Percentiles rank a stretch among this genome's conserved stretches.
Conservation (phyloP, 1,284 basidiomycete species). For the Boletellus sp. region DNA sequence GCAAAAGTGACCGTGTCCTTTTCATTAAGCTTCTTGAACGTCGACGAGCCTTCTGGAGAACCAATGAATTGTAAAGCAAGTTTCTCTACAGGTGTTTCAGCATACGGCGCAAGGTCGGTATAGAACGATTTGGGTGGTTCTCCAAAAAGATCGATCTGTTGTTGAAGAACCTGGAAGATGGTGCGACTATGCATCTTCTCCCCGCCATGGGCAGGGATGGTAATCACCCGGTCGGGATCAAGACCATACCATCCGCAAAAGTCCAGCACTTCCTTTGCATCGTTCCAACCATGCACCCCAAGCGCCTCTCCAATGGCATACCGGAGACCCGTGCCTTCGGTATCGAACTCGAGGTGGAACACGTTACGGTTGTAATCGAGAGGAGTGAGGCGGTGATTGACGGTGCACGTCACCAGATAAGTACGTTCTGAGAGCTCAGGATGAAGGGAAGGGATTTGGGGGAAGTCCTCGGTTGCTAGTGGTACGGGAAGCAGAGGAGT, state of each 20-base stretch:
- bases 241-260: slow-evolving; percentile 94
- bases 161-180: slow-evolving; percentile 93
- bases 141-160: slow-evolving; percentile 95
- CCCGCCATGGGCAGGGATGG: slow-evolving; percentile 68
- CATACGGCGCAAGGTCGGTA: slow-evolving; percentile 79
- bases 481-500: slow-evolving; percentile 43
- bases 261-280: slow-evolving; percentile 81
- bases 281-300: slow-evolving; percentile 98
- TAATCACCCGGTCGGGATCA: slow-evolving; percentile 79
- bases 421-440: slow-evolving; percentile 90
- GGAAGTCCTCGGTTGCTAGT: slow-evolving; percentile 40
- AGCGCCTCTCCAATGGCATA: slow-evolving; percentile 97
- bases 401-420: slow-evolving; percentile 89
- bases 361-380: slow-evolving; percentile 96
- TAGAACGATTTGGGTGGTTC: slow-evolving; percentile 96
- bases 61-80: slow-evolving; percentile 91
- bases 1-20: slow-evolving; percentile 95
- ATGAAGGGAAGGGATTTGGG: slow-evolving; percentile 67
- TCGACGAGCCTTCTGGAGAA: slow-evolving; percentile 84
- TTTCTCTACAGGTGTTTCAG: slow-evolving; percentile 70
- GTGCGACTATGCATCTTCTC: slow-evolving; percentile 81
- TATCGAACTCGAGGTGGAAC: slow-evolving; percentile 97
- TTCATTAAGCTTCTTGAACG: slow-evolving; percentile 94
- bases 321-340: slow-evolving; percentile 87
- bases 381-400: slow-evolving; percentile 94